Evolutionary conservation across 768 basidiomycete genomes (phyloP).

Genomic region (Suillus lakei): DNA sequence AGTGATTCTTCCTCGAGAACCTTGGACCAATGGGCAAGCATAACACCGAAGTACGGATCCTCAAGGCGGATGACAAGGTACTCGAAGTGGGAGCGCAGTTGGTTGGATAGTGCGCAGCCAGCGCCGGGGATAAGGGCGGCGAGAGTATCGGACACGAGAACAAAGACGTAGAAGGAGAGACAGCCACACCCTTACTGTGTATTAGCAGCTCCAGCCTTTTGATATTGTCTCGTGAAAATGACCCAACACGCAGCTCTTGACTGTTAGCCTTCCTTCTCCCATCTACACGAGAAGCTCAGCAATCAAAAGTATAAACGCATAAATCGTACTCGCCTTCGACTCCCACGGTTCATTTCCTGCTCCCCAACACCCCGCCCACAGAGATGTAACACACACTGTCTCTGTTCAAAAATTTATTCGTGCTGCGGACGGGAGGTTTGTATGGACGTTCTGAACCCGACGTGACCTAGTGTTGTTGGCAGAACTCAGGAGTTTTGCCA

Average conservation of each 20-base stretch:
- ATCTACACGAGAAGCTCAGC: conserved; percentile 43
- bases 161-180: conserved; percentile 6
- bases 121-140: conserved; percentile 61
- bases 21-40: conserved; percentile 83
- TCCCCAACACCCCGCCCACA: conserved; percentile 78
- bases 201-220: conserved; percentile 79
- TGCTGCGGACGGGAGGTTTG: conserved; percentile 57
- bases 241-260: conserved; percentile 88
- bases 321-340: conserved; percentile 49
- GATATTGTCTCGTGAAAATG: conserved; percentile 64
- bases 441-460: conserved; percentile 46
- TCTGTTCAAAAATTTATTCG: conserved; percentile 57
- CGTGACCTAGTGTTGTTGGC: too few relatives aligned
- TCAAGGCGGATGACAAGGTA: conserved; percentile 72
- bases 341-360: conserved; percentile 61
- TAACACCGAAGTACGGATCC: conserved; percentile 81
- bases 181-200: conserved; percentile 69
- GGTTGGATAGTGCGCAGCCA: conserved; percentile 43
- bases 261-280: conserved; percentile 74
- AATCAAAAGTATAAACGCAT: conserved; percentile 3
- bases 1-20: conserved; percentile 80
- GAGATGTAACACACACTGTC: conserved; percentile 71
- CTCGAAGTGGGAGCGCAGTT: conserved; percentile 73
- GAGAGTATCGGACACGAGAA: conserved; percentile 81
- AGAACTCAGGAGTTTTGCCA: too few relatives aligned